Evolutionary conservation across 1,284 basidiomycete species (phyloP).

Genomic region (Vanrija sp.): DNA sequence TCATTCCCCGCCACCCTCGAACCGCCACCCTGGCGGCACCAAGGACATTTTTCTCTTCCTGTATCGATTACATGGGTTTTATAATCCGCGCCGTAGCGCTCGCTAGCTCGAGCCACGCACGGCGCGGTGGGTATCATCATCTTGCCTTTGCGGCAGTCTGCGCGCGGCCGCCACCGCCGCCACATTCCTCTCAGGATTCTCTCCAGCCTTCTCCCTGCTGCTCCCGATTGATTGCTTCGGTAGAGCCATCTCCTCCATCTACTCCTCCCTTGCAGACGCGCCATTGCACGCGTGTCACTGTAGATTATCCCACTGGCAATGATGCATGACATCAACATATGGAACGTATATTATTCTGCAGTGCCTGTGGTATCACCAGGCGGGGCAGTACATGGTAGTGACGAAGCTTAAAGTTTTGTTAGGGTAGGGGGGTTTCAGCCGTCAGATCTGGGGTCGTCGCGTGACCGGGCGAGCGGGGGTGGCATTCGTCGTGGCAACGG

Average conservation of each 20-base stretch:
- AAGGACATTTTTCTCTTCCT: neutral
- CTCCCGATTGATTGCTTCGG: neutral
- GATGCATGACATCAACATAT: neutral
- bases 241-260: neutral
- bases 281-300: neutral
- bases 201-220: too few species aligned
- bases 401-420: too few species aligned
- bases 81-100: constrained; percentile 2
- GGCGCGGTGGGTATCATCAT: neutral
- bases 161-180: too few species aligned
- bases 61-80: constrained; percentile 7
- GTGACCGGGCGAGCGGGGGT: too few species aligned
- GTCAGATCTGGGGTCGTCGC: too few species aligned
- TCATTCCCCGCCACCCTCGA: neutral
- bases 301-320: neutral
- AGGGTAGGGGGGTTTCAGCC: too few species aligned
- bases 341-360: too few species aligned
- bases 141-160: neutral
- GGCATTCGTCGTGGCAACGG: too few species aligned
- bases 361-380: too few species aligned
- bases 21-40: too few species aligned
- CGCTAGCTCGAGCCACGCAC: neutral
- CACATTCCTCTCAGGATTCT: too few species aligned
- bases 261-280: neutral
- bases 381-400: too few species aligned